Percentiles rank a stretch among this genome's conserved stretches.
Conservation (phyloP, 306 rosid species). For the Fragaria vesca region DNA sequence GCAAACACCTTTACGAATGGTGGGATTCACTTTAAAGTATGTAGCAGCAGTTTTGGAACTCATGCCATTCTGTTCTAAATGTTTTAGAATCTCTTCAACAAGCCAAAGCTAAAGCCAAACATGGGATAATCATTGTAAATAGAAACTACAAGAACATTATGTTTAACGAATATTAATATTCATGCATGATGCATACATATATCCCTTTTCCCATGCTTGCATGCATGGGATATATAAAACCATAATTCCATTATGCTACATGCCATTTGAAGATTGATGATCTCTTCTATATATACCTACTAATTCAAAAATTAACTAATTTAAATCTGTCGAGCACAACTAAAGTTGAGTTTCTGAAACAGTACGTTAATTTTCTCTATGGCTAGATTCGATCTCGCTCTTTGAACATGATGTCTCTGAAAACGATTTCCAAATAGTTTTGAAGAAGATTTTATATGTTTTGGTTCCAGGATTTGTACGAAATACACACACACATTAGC, state of each 20-base stretch:
- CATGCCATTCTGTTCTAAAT: constrained; percentile 29
- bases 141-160: background rate
- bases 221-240: background rate
- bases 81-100: constrained; percentile 36
- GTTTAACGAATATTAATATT: background rate
- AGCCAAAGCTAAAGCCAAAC: constrained; percentile 25
- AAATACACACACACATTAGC: constrained; percentile 27
- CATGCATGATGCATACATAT: background rate
- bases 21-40: constrained; percentile 50
- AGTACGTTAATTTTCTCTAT: background rate
- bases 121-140: constrained; percentile 4
- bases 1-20: constrained; percentile 52
- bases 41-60: constrained; percentile 36
- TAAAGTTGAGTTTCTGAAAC: background rate
- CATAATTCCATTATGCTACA: background rate
- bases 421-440: constrained; percentile 25
- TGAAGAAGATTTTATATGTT: constrained; percentile 23
- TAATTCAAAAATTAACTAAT: background rate
- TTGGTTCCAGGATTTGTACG: constrained; percentile 20
- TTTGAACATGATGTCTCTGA: background rate
- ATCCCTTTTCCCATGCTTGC: background rate
- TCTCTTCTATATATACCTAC: background rate
- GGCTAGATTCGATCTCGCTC: background rate
- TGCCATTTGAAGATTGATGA: background rate
- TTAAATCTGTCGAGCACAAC: background rate